Evolutionary conservation across 495 filamentous ascomycete species (phyloP).

Genomic region (Hypoxylon lienhwacheense): DNA sequence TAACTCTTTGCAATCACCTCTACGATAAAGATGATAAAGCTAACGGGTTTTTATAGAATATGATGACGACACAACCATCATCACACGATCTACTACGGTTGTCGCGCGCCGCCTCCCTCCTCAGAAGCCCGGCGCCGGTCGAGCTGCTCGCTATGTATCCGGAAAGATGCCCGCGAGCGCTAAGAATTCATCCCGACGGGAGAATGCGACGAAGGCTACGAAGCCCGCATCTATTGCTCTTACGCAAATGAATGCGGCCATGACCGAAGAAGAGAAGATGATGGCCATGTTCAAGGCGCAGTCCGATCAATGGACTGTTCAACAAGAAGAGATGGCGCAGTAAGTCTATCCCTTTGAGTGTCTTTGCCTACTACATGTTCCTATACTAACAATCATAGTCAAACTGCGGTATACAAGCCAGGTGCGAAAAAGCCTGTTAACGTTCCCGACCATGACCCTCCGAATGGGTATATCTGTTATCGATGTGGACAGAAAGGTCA

Average conservation of each 20-base stretch:
- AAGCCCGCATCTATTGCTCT: constrained; percentile 60
- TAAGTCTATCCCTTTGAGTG: constrained; percentile 53
- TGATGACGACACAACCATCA: constrained; percentile 94
- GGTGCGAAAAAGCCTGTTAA: constrained; percentile 66
- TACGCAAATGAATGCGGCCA: constrained; percentile 65
- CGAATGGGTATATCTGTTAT: constrained; percentile 92
- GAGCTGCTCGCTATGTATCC: constrained; percentile 92
- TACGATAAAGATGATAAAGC: constrained; percentile 18
- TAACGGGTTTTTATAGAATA: constrained; percentile 64
- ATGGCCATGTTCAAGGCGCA: constrained; percentile 84
- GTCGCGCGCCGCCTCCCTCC: constrained; percentile 88
- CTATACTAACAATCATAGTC: constrained; percentile 51
- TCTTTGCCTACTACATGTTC: not conserved
- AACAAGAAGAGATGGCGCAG: constrained; percentile 91
- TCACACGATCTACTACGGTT: constrained; percentile 89
- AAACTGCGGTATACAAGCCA: constrained; percentile 55
- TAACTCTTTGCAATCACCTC: no score
- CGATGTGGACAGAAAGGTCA: constrained; percentile 98
- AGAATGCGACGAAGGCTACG: constrained; percentile 55
- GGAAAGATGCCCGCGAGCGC: constrained; percentile 94
- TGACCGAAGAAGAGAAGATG: constrained; percentile 89
- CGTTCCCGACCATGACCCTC: constrained; percentile 86
- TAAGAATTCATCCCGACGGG: constrained; percentile 75
- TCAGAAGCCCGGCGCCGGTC: constrained; percentile 74
- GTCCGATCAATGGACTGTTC: constrained; percentile 81